Evolutionary conservation across 2,329 filamentous ascomycete species (phyloP).

Genomic region (Penicillium sp.): DNA sequence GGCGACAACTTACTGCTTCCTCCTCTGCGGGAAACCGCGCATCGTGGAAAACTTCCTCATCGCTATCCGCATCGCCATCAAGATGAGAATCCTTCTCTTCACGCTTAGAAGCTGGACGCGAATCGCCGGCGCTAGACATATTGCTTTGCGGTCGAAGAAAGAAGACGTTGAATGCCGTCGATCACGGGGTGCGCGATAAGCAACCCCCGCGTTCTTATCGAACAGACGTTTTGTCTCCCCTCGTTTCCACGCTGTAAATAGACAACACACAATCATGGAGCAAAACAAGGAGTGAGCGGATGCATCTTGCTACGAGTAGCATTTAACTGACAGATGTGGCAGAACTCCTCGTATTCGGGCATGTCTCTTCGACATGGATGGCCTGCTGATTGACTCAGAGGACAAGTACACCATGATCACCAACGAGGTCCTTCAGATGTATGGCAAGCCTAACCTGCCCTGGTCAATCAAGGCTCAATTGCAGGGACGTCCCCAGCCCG

Average conservation of each 20-base stretch:
- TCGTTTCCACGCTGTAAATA: not conserved
- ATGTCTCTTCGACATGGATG: slow-evolving; percentile 98
- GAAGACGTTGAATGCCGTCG: not conserved
- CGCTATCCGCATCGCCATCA: slow-evolving; percentile 31
- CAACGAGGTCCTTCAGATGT: slow-evolving; percentile 73
- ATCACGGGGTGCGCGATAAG: slow-evolving; percentile 9
- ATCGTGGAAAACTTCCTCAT: slow-evolving; percentile 41
- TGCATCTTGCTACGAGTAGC: too few species aligned
- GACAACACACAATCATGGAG: not conserved
- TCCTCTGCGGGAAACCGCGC: slow-evolving; percentile 45
- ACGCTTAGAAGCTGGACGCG: not conserved
- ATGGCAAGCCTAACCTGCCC: slow-evolving; percentile 69
- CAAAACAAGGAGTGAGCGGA: not conserved
- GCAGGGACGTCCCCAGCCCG: slow-evolving; percentile 60
- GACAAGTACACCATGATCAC: slow-evolving; percentile 81
- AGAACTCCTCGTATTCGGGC: slow-evolving; percentile 78
- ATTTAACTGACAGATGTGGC: slow-evolving; percentile 8
- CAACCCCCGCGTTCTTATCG: slow-evolving; percentile 2
- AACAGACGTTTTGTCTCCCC: not conserved
- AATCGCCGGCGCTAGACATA: slow-evolving; percentile 13
- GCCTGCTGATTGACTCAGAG: slow-evolving; percentile 88
- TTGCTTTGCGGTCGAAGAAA: slow-evolving; percentile 3
- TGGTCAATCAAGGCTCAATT: slow-evolving; percentile 93
- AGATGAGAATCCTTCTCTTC: slow-evolving; percentile 7
- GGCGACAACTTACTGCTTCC: slow-evolving; percentile 40